Base-by-base conservation (phyloP, 2,329 filamentous ascomycete species). In the Nothophaeocryptopus gaeumannii region DNA sequence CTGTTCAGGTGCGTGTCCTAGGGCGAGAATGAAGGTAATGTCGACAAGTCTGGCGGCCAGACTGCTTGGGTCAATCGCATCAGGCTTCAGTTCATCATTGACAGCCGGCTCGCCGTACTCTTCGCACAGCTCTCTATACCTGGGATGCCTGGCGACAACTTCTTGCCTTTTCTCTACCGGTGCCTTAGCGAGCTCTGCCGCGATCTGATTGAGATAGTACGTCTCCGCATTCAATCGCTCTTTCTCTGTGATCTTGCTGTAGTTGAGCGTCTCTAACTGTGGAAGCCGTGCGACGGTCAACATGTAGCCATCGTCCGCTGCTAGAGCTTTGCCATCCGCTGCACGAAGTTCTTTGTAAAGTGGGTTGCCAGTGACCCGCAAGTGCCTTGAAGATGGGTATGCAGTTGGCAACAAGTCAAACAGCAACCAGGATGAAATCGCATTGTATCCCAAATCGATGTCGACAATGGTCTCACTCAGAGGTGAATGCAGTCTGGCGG, bases 191-290 rank as follows among this genome's bases (percentile, higher is more conserved):
- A 96, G 74, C 65, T 93, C 88, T 55, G 83, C 84, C 9, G 81
- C 87, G 50, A 96, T 93, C 46, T 87, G 81, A 0, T 85, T 88
- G 9, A 97, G 81, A 67, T 99, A 99, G 68, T 95, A 99, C 63
- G 92, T 85, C 61, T 97, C 93, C 4, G 90, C 90, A 63, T 97
- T 93, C 46, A 82, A 78, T 13, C 92, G 83, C 67, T 97, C 91
- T 36, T 85, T 81, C 1, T 75, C 60, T 0, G 83, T 84, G 59
- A 97, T 84, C 12, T 67, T 69, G 52, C 70, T 84, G 66, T 88
- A 89, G 66, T 93, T 93, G 29, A 96, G 78, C 1, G 75, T 77
- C 45, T 78, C 78, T 8, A 97, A 78, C 1, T 74, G 72, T 1
- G 80, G 78, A 1, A 96, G 74, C 2, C 90, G 86, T 26, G 85